These are phyloP conservation scores for Vigna mungo DNA, from an alignment of 306 rosid species.

Conservation along the genomic window DNA sequence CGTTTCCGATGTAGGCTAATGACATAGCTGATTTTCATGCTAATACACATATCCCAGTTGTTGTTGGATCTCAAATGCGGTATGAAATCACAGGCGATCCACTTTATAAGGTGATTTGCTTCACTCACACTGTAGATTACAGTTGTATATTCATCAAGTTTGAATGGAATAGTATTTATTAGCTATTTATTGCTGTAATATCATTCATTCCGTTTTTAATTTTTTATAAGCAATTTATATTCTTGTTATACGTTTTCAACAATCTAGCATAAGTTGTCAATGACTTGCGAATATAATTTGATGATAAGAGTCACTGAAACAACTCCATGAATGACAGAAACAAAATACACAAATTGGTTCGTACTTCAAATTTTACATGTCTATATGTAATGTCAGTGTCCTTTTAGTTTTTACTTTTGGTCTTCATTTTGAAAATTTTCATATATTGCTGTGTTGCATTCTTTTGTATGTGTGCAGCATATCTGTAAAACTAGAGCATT, in stretches of 20 bases:
- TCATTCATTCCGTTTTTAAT: slow-evolving; percentile 6
- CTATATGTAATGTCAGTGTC: neutral
- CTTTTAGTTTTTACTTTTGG: neutral
- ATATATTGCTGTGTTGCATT: neutral
- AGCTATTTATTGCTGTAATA: neutral
- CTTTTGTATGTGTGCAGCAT: neutral
- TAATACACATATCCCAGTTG: slow-evolving; percentile 92
- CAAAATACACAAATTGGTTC: neutral
- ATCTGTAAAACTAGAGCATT: neutral
- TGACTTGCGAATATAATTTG: neutral
- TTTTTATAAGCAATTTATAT: too few species aligned
- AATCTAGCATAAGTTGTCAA: neutral
- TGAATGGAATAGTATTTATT: neutral
- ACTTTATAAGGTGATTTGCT: slow-evolving; percentile 71
- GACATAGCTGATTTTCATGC: slow-evolving; percentile 77
- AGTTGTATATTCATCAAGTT: slow-evolving; percentile 8
- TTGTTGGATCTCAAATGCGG: slow-evolving; percentile 88
- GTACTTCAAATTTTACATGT: neutral
- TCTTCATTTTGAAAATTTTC: neutral
- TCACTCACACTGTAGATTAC: slow-evolving; percentile 19
- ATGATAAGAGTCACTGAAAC: slow-evolving; percentile 5
- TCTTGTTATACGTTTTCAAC: too few species aligned
- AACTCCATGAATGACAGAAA: neutral
- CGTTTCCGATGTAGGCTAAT: slow-evolving; percentile 61
- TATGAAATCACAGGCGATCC: slow-evolving; percentile 91